These are phyloP conservation scores for Pichia occidentalis DNA, from an alignment of 805 yeast species.

Conservation along the genomic window DNA sequence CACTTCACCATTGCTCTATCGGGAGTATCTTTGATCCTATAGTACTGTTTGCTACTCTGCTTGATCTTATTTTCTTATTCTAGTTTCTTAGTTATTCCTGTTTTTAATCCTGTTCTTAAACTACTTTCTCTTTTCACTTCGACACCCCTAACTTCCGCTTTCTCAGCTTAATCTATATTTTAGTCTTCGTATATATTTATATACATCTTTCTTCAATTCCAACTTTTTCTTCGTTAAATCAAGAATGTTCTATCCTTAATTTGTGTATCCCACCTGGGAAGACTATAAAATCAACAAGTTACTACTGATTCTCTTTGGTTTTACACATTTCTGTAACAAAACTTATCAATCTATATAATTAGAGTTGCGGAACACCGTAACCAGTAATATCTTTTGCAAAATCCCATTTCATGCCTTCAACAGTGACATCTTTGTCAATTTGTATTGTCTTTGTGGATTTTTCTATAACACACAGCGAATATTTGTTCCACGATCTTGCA, in stretches of 20 bases:
- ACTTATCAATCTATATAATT: no score
- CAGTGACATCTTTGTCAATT: constrained; percentile 46
- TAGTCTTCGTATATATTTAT: no score
- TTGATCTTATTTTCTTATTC: background rate
- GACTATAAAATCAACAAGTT: background rate
- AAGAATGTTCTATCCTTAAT: background rate
- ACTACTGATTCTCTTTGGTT: background rate
- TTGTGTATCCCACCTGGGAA: background rate
- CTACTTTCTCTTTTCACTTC: no score
- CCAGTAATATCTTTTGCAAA: constrained; percentile 87
- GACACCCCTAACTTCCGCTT: no score
- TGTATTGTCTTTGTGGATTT: constrained; percentile 57
- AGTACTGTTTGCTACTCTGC: constrained; percentile 1
- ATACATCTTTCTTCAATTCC: background rate
- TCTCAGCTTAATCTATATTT: no score
- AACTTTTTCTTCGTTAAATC: background rate
- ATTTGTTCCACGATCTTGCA: constrained; percentile 87
- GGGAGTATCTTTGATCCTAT: constrained; percentile 40
- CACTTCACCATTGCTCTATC: constrained; percentile 47
- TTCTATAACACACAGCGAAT: constrained; percentile 70
- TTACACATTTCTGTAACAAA: background rate
- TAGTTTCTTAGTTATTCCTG: background rate
- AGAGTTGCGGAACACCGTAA: constrained; percentile 52
- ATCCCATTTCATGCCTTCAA: constrained; percentile 79
- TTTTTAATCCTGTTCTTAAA: no score